Base-by-base conservation (phyloP, 2,329 filamentous ascomycete species). In the Trichoderma brevicompactum region DNA sequence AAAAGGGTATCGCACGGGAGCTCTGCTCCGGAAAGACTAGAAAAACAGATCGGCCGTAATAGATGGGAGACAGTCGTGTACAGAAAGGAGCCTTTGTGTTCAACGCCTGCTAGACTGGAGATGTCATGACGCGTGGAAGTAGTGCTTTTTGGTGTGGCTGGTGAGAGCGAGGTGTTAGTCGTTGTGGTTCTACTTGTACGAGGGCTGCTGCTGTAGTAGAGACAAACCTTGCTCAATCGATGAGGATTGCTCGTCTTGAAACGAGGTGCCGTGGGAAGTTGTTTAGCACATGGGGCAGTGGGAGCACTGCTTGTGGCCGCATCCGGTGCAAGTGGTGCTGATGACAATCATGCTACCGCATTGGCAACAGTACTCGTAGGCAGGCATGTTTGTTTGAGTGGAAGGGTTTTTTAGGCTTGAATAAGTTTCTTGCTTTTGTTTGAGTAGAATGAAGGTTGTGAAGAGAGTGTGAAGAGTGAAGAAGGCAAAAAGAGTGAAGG, bases 301-400 rank as follows among this genome's bases (percentile, higher is more conserved):
- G 66, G 69, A 72, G 80, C 83, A 85, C 72, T 84, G 80, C 69
- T 77, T 74, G 77, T 85, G 83, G 59, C 78, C 76, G 73, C 83
- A 85, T 71, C 78, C 76, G 67, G 75, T 78, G 79, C 83, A 85
- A 60, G 78, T 80, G 73, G 77, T 82, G 80, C 82, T 85, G 77
- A 85, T 85, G 78, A 85, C 83, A 70, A 85, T 83, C 76, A 85
- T 82, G 76, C 79, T 76, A 70, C 81, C 81, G 77, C 83, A 85
- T 72, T 83, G 75, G 80, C 83, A 85, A 80, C 83, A 85, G 76
- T 83, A 82, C 70, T 81, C 80, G 70, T 79, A 81, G 70, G 78
- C 76, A 73, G 79, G 77, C 80, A 81, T 81, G 56, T 70, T 74
- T 71, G 50, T 68, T 68, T 64, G 58, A 32, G 60, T 60, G 36